Conservation (phyloP, 129 eudicot species). For the Helianthus annuus region DNA sequence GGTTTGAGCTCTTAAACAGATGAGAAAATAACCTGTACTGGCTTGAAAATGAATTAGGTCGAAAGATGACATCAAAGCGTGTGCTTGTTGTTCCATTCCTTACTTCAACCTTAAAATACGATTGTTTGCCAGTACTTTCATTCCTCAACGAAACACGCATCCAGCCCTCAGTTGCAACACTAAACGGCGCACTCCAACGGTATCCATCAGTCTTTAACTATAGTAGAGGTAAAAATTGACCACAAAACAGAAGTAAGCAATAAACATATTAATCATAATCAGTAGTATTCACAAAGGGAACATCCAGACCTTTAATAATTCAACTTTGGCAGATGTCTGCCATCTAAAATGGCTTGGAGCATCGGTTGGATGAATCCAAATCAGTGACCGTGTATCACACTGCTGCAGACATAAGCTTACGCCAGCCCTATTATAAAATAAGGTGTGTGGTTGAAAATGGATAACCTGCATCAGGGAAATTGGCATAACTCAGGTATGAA, state of each 20-base stretch:
- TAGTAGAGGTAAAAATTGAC: constrained; percentile 13
- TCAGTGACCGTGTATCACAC: constrained; percentile 58
- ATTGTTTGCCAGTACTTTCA: constrained; percentile 39
- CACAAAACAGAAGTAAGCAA: constrained; percentile 19
- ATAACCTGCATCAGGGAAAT: constrained; percentile 63
- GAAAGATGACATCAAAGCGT: constrained; percentile 83
- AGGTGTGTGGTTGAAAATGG: constrained; percentile 86
- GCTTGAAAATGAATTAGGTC: constrained; percentile 77
- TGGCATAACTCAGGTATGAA: constrained; percentile 16
- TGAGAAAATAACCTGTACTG: constrained; percentile 70
- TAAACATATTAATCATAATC: not conserved
- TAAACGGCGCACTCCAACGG: constrained; percentile 84
- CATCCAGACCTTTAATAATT: constrained; percentile 73
- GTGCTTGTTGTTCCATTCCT: constrained; percentile 84
- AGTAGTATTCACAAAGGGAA: not conserved
- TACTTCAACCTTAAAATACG: constrained; percentile 63
- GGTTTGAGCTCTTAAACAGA: constrained; percentile 2
- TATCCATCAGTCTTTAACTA: constrained; percentile 76
- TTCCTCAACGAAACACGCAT: constrained; percentile 65
- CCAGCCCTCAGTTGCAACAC: constrained; percentile 76
- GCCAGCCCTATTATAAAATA: constrained; percentile 76
- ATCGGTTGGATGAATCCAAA: constrained; percentile 75
- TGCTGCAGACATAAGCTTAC: constrained; percentile 75
- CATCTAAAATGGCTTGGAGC: constrained; percentile 76
- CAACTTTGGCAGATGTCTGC: constrained; percentile 66